Base-by-base conservation (phyloP, 192 early-diverging fungal species). In the Phycomyces blakesleeanus region DNA sequence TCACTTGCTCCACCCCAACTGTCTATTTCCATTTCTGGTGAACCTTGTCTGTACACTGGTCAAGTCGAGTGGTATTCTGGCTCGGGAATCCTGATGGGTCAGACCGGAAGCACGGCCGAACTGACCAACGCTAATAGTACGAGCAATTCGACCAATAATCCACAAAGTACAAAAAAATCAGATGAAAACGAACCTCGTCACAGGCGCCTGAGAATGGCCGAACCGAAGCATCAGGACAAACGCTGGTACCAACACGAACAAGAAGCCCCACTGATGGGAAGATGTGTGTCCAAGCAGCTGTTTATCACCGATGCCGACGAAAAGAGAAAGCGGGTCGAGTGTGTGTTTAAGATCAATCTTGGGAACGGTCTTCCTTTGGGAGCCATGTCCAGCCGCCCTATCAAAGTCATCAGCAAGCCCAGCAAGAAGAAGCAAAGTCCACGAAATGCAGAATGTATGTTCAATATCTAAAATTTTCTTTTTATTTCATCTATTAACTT, bases 371-470 rank as follows among this genome's bases (percentile, higher is more conserved):
- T 83, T 12, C 72, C 79, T 57, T 62, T 90, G 20, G 85, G 86
- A 16, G 84, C 83, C n/a, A 87, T 93, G 72, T 79, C 86, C 21
- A 91, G 90, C 59, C 81, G 80, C 41, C 84, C 87, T 15, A 89
- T 97, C 66, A 92, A 90, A 58, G 90, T 95, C 7, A 94, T 97
- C 58, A 93, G 91, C 65, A 97, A 97, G 75, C 93, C 95, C 0
- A 90, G 88, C 50, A 94, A 93, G 74, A 94, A 94, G 77, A 83
- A 88, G 51, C 89, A 93, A 64, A 92, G 87, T 47, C 79, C 81
- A 16, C 91, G 92, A 71, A 90, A 90, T 71, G 84, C 87, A 60
- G 85, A 90, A 62, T 61, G 63, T 64, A 64, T 27, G 61, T 63
- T 18, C 27, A 18, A 25, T 47, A 29, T 9, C 12, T 22, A n/a